Evolutionary conservation across 169 alveolate genomes (phyloP).

Genomic region (Neospora caninum): DNA sequence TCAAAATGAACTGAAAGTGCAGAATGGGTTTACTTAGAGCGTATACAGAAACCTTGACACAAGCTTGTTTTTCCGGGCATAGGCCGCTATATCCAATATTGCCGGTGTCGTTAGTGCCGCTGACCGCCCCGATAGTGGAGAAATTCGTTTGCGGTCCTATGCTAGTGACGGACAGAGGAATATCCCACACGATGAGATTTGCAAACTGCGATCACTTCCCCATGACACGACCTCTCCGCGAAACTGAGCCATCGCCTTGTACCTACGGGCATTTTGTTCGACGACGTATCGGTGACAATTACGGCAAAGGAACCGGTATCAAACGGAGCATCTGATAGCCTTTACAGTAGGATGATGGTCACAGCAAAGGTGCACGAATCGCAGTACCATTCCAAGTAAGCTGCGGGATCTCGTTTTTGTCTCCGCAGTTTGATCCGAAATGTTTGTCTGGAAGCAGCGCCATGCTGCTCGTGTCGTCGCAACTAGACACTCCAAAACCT

Average conservation of each 20-base stretch:
- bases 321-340: constrained; percentile 40
- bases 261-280: background rate
- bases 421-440: constrained; percentile 54
- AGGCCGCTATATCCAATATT: background rate
- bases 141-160: constrained; percentile 22
- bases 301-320: constrained; percentile 50
- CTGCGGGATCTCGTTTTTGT: constrained; percentile 16
- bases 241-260: background rate
- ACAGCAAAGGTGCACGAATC: background rate
- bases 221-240: background rate
- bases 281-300: constrained; percentile 41
- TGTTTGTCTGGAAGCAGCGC: constrained; percentile 37
- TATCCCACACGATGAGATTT: constrained; percentile 54
- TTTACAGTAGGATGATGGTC: background rate
- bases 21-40: constrained; percentile 9
- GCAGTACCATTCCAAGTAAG: constrained; percentile 50
- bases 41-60: constrained; percentile 45
- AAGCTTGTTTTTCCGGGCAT: constrained; percentile 44
- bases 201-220: background rate
- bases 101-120: background rate
- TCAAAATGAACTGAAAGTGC: background rate
- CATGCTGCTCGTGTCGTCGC: constrained; percentile 8
- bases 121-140: background rate
- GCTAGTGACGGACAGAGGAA: constrained; percentile 29
- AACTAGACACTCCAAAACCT: constrained; percentile 40